Evolutionary conservation across 495 filamentous ascomycete species (phyloP), one percentile per base, ranked within the genome.

Genomic region (Apodospora peruviana): DNA sequence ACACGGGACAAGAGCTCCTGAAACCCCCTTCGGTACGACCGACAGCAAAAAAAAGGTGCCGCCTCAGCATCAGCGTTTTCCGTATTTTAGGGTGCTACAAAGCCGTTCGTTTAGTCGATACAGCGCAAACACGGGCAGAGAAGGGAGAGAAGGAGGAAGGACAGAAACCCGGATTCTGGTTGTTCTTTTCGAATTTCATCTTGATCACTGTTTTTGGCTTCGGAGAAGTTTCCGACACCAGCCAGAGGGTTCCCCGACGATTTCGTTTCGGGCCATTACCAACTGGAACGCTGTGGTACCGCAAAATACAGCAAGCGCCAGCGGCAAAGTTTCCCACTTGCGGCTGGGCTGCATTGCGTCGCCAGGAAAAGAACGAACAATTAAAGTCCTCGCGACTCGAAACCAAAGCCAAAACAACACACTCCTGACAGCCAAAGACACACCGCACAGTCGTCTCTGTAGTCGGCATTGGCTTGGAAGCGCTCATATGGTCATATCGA

Each of bases 51-150:
- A 34, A 47, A 2, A 18, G 35, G 7, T 16, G 1, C 12, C 19
- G 16, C 19, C n/a, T 36, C 10, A 11, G 29, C 10, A 11, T 29
- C 11, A 10, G 19, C 19, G 12, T 4, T 8, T 21, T 8, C 10
- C 39, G 39, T 10, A 8, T 41, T 48, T 47, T 32, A 8, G n/a
- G 37, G 45, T 48, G 45, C 36, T 27, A 48, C 45, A 29, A 39
- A 24, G 23, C 25, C 45, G 35, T 40, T 48, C 45, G 21, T 48
- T 48, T 24, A 4, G 4, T 9, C 29, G 32, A 38, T 20, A 40
- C 34, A 24, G 23, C 20, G 22, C 18, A 41, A 11, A 23, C 19
- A 41, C n/a, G 20, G 23, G 23, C 2, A 27, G 16, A 34, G 17
- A 18, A 40, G 5, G 37, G 18, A 48, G 32, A 40, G n/a, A 16